These are phyloP conservation scores for Canna indica DNA, from an alignment of 176 grass and related monocot species.

Conservation along the genomic window DNA sequence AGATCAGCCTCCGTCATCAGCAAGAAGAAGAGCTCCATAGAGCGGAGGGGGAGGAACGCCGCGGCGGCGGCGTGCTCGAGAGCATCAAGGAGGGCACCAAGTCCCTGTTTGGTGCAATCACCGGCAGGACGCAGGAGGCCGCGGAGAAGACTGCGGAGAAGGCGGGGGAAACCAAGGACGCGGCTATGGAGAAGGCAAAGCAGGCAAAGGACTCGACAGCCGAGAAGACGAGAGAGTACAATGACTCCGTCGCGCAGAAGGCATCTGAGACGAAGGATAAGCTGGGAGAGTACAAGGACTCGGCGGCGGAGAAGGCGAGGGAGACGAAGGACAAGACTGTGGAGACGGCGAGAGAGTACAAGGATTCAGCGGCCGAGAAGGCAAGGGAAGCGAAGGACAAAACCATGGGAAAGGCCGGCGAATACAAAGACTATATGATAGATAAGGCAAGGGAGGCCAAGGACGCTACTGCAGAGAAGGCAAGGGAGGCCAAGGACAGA, in stretches of 20 bases:
- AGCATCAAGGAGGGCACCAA: constrained; percentile 51
- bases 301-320: constrained; percentile 19
- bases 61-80: constrained; percentile 39
- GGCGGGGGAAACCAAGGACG: constrained; percentile 19
- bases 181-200: constrained; percentile 18
- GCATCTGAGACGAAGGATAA: constrained; percentile 18
- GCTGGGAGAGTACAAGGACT: constrained; percentile 14
- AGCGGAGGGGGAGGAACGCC: neutral
- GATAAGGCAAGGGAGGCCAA: constrained; percentile 33
- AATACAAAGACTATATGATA: constrained; percentile 32
- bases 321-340: constrained; percentile 33
- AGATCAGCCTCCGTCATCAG: constrained; percentile 17
- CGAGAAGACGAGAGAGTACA: constrained; percentile 23
- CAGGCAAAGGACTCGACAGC: constrained; percentile 33
- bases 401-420: constrained; percentile 35
- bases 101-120: constrained; percentile 32
- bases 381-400: constrained; percentile 33
- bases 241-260: neutral
- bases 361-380: neutral
- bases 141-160: constrained; percentile 24
- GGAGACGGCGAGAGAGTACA: constrained; percentile 23
- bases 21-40: too few species aligned
- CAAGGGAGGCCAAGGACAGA: constrained; percentile 22
- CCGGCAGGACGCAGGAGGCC: constrained; percentile 27
- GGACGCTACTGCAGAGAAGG: constrained; percentile 28